Percentiles rank a stretch among this genome's conserved stretches.
Evolutionary conservation across 192 early-diverging fungal species (phyloP).

Genomic region (Kappamyces sp.): DNA sequence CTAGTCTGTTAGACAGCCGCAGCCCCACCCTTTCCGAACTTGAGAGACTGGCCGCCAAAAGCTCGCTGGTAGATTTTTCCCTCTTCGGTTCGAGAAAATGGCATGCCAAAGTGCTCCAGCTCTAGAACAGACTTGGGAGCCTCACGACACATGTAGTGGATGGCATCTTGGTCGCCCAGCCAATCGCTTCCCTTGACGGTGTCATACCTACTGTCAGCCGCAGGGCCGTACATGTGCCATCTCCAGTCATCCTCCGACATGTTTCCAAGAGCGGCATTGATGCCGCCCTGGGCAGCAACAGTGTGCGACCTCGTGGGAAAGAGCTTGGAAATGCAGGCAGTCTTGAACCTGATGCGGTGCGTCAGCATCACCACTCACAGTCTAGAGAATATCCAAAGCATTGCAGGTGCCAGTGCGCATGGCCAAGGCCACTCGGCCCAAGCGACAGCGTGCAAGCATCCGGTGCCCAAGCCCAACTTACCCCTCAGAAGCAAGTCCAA

Average conservation of each 20-base stretch:
- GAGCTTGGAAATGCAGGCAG: conserved; percentile 95
- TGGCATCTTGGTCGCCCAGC: conserved; percentile 98
- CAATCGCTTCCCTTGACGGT: conserved; percentile 99
- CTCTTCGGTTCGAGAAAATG: conserved; percentile 95
- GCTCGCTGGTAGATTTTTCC: conserved; percentile 99
- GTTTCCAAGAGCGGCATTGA: conserved; percentile 99
- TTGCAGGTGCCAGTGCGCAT: too few species aligned
- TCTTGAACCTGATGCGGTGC: conserved; percentile 93
- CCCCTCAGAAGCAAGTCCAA: conserved; percentile 80
- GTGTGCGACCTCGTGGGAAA: conserved; percentile 99
- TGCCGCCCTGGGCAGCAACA: conserved; percentile 97
- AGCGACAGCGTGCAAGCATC: too few species aligned
- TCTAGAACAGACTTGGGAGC: conserved; percentile 92
- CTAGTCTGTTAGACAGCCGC: conserved; percentile 20
- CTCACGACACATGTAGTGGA: conserved; percentile 99
- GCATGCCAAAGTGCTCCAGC: conserved; percentile 96
- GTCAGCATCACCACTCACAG: too few species aligned
- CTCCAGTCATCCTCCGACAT: conserved; percentile 99
- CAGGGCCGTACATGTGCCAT: conserved; percentile 99
- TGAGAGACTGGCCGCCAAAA: conserved; percentile 94
- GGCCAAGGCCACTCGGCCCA: too few species aligned
- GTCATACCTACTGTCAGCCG: too few species aligned
- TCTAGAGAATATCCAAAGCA: too few species aligned
- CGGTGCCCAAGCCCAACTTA: too few species aligned
- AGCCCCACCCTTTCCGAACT: conserved; percentile 76